Percentiles rank a stretch among this genome's conserved stretches.
Evolutionary conservation across 768 basidiomycete species (phyloP).

Genomic region (Tylopilus vinaceipallidus): DNA sequence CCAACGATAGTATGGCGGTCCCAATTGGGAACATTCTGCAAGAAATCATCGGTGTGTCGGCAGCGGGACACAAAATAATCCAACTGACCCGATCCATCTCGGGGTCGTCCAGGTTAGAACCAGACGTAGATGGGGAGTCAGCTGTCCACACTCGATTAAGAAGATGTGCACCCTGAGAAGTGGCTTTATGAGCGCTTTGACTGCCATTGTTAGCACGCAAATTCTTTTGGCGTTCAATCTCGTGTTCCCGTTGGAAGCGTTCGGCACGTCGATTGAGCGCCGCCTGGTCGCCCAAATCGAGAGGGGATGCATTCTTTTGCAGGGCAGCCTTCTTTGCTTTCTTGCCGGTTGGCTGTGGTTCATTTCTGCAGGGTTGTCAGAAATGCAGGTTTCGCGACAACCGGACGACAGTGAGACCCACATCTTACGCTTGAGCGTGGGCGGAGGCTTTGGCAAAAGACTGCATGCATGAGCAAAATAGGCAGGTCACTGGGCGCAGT

Average conservation of each 20-base stretch:
- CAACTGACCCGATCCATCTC: slow-evolving; percentile 67
- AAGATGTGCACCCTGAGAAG: slow-evolving; percentile 52
- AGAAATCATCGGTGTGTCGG: slow-evolving; percentile 3
- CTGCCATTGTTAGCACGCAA: slow-evolving; percentile 30
- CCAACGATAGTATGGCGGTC: slow-evolving; percentile 95
- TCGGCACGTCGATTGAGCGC: slow-evolving; percentile 76
- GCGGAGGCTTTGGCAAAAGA: slow-evolving; percentile 58
- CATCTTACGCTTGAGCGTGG: slow-evolving; percentile 69
- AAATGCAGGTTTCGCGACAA: neutral
- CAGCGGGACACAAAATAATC: neutral
- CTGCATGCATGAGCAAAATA: slow-evolving; percentile 32
- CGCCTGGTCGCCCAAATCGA: slow-evolving; percentile 64
- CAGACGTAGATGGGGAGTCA: slow-evolving; percentile 50
- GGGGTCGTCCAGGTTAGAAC: slow-evolving; percentile 56
- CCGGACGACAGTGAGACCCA: slow-evolving; percentile 33
- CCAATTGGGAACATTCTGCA: slow-evolving; percentile 94
- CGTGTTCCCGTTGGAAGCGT: slow-evolving; percentile 89
- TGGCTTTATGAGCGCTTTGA: slow-evolving; percentile 40
- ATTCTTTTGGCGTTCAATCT: slow-evolving; percentile 71
- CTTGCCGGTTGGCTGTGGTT: slow-evolving; percentile 45
- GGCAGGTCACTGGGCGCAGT: slow-evolving; percentile 22
- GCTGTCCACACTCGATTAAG: slow-evolving; percentile 44
- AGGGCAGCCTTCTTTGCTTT: slow-evolving; percentile 60
- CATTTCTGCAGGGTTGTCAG: slow-evolving; percentile 39
- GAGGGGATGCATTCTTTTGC: slow-evolving; percentile 37